Conservation (phyloP, 176 grass and related monocot genomes). For the Melocanna baccifera region DNA sequence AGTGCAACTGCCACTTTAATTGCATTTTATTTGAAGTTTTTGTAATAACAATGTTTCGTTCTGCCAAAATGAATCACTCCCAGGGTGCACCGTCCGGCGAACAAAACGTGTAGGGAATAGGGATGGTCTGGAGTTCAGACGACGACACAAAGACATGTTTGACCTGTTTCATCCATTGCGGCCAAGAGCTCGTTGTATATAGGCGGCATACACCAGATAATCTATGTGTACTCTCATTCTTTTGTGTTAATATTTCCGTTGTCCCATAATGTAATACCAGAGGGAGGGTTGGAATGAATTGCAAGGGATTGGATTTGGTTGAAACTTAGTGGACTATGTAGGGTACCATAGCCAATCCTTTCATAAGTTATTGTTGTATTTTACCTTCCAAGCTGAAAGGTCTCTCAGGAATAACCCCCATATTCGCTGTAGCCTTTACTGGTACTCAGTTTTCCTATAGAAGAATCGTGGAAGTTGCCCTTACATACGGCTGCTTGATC, state of each 20-base stretch:
- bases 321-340: constrained; percentile 16
- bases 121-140: neutral
- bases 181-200: constrained; percentile 43
- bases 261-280: constrained; percentile 32
- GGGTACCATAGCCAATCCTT: constrained; percentile 11
- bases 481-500: too few relatives aligned
- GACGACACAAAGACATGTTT: neutral
- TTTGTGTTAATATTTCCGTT: constrained; percentile 47
- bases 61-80: constrained; percentile 16
- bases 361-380: constrained; percentile 40
- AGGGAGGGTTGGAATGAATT: neutral
- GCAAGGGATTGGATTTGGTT: neutral
- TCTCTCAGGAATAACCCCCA: too few relatives aligned
- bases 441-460: too few relatives aligned
- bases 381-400: too few relatives aligned
- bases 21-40: neutral
- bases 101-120: constrained; percentile 53
- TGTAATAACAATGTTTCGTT: constrained; percentile 17
- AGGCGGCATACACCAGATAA: constrained; percentile 47
- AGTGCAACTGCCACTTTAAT: neutral
- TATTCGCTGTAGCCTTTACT: too few relatives aligned
- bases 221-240: constrained; percentile 39
- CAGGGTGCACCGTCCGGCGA: constrained; percentile 47
- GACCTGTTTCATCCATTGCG: constrained; percentile 2
- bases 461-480: too few relatives aligned